These are phyloP conservation scores for Phialemonium atrogriseum DNA, from an alignment of 2,329 filamentous ascomycete genomes.

Conservation along the genomic window DNA sequence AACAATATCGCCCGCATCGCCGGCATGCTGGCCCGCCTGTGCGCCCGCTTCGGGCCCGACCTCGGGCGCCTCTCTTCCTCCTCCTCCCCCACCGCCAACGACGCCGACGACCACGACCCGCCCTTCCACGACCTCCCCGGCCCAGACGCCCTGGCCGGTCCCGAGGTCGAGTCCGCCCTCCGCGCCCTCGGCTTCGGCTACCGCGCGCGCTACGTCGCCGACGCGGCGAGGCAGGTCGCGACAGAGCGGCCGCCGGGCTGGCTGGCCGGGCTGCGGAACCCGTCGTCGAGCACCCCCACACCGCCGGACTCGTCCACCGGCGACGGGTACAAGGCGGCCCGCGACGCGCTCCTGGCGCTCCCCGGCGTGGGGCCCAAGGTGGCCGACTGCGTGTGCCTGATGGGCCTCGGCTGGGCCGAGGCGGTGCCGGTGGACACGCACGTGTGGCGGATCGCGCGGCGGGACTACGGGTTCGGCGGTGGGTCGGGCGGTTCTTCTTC, in stretches of 20 bases:
- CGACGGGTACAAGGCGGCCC: constrained; percentile 68
- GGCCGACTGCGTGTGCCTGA: constrained; percentile 90
- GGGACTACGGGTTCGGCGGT: constrained; percentile 74
- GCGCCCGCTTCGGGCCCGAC: constrained; percentile 71
- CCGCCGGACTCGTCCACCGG: no score
- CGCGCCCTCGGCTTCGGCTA: constrained; percentile 88
- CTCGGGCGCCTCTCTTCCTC: no score
- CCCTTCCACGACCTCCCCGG: constrained; percentile 82
- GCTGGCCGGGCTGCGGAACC: constrained; percentile 72
- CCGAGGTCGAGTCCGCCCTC: constrained; percentile 71
- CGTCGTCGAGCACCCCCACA: no score
- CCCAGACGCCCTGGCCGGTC: constrained; percentile 62
- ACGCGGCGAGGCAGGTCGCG: constrained; percentile 71
- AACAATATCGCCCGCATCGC: constrained; percentile 95
- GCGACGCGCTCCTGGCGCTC: constrained; percentile 68
- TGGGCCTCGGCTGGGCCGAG: constrained; percentile 94
- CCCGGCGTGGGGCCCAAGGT: constrained; percentile 95
- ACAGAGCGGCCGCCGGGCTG: constrained; percentile 61
- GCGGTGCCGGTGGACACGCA: constrained; percentile 95
- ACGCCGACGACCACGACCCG: constrained; percentile 53
- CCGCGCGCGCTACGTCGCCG: constrained; percentile 82
- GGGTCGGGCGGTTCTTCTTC: no score
- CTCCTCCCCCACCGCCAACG: no score
- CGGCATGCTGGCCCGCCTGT: constrained; percentile 93
- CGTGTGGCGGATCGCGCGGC: constrained; percentile 95